phyloP scores from a whole-genome alignment of 2,329 filamentous ascomycete genomes.

The Trichocomaceae sp. region DNA sequence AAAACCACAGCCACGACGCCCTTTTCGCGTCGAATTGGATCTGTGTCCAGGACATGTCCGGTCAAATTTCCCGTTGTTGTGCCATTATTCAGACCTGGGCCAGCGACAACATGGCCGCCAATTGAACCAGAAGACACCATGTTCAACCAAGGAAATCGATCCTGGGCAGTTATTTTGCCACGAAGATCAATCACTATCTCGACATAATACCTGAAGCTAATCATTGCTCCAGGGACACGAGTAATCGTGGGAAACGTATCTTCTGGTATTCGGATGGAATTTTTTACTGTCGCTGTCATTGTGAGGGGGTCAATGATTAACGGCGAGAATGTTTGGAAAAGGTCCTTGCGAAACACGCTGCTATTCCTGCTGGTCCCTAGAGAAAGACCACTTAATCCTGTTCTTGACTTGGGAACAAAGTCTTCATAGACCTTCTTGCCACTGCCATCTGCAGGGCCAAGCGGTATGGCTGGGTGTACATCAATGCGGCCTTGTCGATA shows the following conservation, averaged over 20 bases:
- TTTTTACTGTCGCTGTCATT: constrained; percentile 71
- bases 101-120: constrained; percentile 30
- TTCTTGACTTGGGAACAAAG: constrained; percentile 78
- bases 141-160: constrained; percentile 54
- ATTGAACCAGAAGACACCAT: constrained; percentile 43
- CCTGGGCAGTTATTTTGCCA: constrained; percentile 72
- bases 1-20: constrained; percentile 83
- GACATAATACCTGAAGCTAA: constrained; percentile 88
- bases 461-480: constrained; percentile 58
- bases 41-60: constrained; percentile 75
- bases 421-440: constrained; percentile 70
- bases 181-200: constrained; percentile 91
- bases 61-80: constrained; percentile 38
- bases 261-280: constrained; percentile 78
- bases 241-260: constrained; percentile 89
- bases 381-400: constrained; percentile 77
- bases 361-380: constrained; percentile 79
- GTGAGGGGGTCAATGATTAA: constrained; percentile 78
- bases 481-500: constrained; percentile 90
- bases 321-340: constrained; percentile 81
- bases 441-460: constrained; percentile 57
- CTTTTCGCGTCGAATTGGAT: constrained; percentile 78
- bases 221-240: constrained; percentile 84
- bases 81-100: constrained; percentile 27
- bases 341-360: constrained; percentile 91